phyloP scores from a whole-genome alignment of 768 basidiomycete species.

The Tubosaeta sp. region DNA sequence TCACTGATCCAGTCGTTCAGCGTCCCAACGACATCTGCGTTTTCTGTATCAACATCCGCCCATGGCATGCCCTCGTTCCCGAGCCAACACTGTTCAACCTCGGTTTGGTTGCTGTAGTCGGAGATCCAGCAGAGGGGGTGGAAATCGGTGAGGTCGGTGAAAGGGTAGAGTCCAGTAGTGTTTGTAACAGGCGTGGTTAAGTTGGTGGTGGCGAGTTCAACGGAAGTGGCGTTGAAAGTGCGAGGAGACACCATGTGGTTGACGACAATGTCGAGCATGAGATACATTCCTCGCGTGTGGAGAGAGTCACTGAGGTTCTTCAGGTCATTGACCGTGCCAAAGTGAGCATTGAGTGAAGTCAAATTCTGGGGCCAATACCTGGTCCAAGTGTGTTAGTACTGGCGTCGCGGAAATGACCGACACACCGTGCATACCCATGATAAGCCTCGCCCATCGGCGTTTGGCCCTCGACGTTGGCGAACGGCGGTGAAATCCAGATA shows the following conservation, averaged over 20 bases:
- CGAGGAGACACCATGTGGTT: constrained; percentile 50
- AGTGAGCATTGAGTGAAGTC: constrained; percentile 46
- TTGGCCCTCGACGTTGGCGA: constrained; percentile 43
- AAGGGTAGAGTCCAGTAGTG: constrained; percentile 25
- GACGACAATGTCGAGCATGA: constrained; percentile 62
- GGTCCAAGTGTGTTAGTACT: background rate
- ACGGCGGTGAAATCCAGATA: constrained; percentile 55
- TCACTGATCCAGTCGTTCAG: constrained; percentile 46
- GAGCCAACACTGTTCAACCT: constrained; percentile 57
- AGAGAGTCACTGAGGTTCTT: constrained; percentile 43
- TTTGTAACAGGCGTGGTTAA: constrained; percentile 11
- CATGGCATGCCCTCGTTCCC: constrained; percentile 52
- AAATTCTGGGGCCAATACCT: constrained; percentile 53
- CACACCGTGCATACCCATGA: constrained; percentile 39
- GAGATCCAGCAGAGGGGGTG: constrained; percentile 39
- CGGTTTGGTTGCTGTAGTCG: constrained; percentile 43
- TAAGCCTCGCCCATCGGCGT: constrained; percentile 53
- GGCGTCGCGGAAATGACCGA: background rate
- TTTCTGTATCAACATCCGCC: constrained; percentile 55
- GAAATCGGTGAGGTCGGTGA: constrained; percentile 34
- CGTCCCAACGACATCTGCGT: constrained; percentile 37
- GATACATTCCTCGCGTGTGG: constrained; percentile 50
- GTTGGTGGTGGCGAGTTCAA: constrained; percentile 15
- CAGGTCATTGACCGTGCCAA: constrained; percentile 50
- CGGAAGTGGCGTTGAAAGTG: constrained; percentile 23